Evolutionary conservation across 2,329 filamentous ascomycete genomes (phyloP), one percentile per base, ranked within the genome.

Genomic region (Allantophomopsis lycopodina): DNA sequence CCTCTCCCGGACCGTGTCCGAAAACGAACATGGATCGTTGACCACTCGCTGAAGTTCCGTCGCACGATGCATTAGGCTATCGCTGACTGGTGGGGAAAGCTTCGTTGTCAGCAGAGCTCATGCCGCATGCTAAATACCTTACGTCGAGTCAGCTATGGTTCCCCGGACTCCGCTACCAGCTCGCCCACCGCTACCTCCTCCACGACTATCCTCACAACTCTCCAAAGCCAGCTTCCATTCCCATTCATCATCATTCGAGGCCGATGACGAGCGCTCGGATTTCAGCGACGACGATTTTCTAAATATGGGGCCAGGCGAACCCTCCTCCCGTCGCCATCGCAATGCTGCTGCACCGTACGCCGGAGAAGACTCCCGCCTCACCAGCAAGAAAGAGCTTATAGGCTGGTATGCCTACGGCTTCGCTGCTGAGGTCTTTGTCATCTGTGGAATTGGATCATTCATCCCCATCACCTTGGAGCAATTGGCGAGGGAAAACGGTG

Each of bases 371-470:
- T 83, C 78, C 17, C 73, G 89, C n/a, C 74, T 83, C 40, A 96
- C 91, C 8, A 94, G 84, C 58, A 65, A 64, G 50, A 89, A 83
- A 60, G 91, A 98, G 70, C 72, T 96, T 44, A 68, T 78, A 32
- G 91, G 89, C 50, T 98, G 93, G 84, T 98, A 96, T 61, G 81
- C 82, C 57, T 96, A 96, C 65, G 83, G 83, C 33, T 96, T 94
- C 69, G 91, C 91, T 17, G 87, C 89, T 15, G 91, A 98, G 64
- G 89, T 93, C 40, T 96, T 95, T 58, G 85, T 93, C 13, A 84
- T 96, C 41, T 96, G 91, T 59, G 89, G 78, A 16, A 42, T 51
- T 89, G 86, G 82, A 36, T 93, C 86, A 32, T 98, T 98, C 61
- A 88, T 98, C 45, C 91, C 91, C 17, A 94, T 98, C 44, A 83